A percentile compares a stretch with the other conserved stretches of the same genome.
Conservation (phyloP, 306 rosid species). For the Medicago lupulina region DNA sequence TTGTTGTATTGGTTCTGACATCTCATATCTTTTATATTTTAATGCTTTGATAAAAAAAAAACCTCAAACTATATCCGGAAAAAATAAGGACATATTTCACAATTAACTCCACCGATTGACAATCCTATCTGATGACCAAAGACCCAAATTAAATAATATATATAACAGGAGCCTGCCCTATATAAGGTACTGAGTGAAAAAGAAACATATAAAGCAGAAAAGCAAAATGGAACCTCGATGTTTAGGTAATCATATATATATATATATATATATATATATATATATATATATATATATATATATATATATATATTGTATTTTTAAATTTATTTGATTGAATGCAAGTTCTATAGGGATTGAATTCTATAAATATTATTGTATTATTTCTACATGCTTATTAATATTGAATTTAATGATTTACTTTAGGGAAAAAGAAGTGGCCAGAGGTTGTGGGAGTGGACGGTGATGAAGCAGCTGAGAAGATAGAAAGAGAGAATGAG, state of each 20-base stretch:
- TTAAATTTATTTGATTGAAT: no score
- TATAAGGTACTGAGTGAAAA: not conserved
- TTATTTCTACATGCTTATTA: no score
- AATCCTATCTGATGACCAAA: not conserved
- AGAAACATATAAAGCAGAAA: not conserved
- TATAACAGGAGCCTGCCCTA: not conserved
- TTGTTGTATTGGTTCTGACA: no score
- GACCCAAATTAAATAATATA: not conserved
- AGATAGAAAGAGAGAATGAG: conserved; percentile 45
- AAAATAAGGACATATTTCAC: not conserved
- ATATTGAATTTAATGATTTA: not conserved
- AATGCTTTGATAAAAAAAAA: no score
- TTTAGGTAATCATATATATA: conserved; percentile 8
- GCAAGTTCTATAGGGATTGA: not conserved
- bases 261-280: no score
- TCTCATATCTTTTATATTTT: no score
- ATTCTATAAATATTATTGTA: not conserved
- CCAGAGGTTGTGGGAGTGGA: conserved; percentile 51
- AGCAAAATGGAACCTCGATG: conserved; percentile 13
- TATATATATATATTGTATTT: no score
- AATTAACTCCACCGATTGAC: conserved; percentile 20
- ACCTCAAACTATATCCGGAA: not conserved
- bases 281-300: no score
- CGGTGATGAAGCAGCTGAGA: conserved; percentile 42
- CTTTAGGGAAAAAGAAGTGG: conserved; percentile 52